Evolutionary conservation across 306 rosid species (phyloP).

Genomic region (Gynostemma pentaphyllum): DNA sequence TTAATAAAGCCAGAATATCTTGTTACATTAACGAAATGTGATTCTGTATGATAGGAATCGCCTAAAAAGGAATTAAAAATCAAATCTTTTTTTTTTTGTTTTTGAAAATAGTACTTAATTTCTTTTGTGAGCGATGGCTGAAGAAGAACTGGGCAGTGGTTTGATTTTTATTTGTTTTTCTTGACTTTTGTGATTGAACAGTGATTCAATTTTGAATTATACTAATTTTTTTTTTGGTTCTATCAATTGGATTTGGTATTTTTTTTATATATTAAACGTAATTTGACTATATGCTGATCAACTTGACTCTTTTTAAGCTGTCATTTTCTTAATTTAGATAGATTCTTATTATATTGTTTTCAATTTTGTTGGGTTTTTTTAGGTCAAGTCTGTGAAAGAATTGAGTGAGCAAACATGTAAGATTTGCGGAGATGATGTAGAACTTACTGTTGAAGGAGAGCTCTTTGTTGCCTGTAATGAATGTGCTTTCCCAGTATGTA

Average conservation of each 20-base stretch:
- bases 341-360: neutral
- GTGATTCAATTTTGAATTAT: neutral
- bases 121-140: too few species aligned
- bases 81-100: too few species aligned
- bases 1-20: too few species aligned
- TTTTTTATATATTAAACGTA: neutral
- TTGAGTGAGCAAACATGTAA: constrained; percentile 10
- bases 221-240: neutral
- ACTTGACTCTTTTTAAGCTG: neutral
- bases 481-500: constrained; percentile 14
- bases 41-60: too few species aligned
- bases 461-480: constrained; percentile 15
- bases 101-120: neutral
- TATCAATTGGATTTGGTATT: neutral
- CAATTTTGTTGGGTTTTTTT: neutral
- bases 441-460: constrained; percentile 3
- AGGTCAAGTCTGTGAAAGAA: constrained; percentile 10
- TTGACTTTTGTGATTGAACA: neutral
- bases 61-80: too few species aligned
- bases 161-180: neutral
- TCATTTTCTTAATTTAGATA: neutral
- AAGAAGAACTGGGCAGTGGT: neutral
- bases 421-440: constrained; percentile 15
- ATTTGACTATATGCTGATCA: neutral
- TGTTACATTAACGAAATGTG: too few species aligned